A percentile compares a stretch with the other conserved stretches of the same genome.
Conservation (phyloP, 768 basidiomycete genomes). For the Auricularia auricula-judae region DNA sequence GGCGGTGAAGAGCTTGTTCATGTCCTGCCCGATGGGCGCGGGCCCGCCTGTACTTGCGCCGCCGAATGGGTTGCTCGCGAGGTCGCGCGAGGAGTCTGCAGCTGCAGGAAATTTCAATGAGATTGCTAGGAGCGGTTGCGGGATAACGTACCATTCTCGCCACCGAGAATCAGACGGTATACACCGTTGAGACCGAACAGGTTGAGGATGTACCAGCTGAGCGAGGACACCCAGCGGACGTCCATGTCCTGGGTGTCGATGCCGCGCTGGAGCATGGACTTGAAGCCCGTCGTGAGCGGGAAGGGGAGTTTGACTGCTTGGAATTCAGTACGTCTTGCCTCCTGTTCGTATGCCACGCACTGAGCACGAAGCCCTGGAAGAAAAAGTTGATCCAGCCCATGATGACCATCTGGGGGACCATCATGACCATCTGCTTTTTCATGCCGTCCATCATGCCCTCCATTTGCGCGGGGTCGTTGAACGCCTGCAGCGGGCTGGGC, state of each 20-base stretch:
- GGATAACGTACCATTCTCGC: slow-evolving; percentile 65
- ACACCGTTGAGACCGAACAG: slow-evolving; percentile 95
- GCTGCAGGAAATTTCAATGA: slow-evolving; percentile 30
- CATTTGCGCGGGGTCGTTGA: slow-evolving; percentile 86
- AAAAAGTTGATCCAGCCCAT: slow-evolving; percentile 99
- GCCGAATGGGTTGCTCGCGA: slow-evolving; percentile 60
- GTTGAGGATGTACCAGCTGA: slow-evolving; percentile 99
- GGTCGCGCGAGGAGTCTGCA: slow-evolving; percentile 64
- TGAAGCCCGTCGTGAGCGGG: slow-evolving; percentile 93
- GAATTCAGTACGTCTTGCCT: slow-evolving; percentile 6
- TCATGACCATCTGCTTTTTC: slow-evolving; percentile 99
- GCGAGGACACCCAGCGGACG: slow-evolving; percentile 96
- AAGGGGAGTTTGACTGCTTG: slow-evolving; percentile 86
- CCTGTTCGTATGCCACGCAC: slow-evolving; percentile 39
- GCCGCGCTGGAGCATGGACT: slow-evolving; percentile 93
- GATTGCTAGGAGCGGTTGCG: slow-evolving; percentile 6
- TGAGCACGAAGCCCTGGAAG: slow-evolving; percentile 96
- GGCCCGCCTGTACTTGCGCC: slow-evolving; percentile 28
- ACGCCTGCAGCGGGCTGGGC: slow-evolving; percentile 57
- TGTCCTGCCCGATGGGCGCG: slow-evolving; percentile 67
- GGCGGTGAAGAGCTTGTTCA: slow-evolving; percentile 76
- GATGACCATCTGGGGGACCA: slow-evolving; percentile 96
- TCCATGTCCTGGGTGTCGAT: slow-evolving; percentile 95
- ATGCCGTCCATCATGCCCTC: slow-evolving; percentile 98
- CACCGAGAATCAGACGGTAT: slow-evolving; percentile 86